phyloP scores from a whole-genome alignment of 2,329 filamentous ascomycete species.

The Atkinsonella texensis region DNA sequence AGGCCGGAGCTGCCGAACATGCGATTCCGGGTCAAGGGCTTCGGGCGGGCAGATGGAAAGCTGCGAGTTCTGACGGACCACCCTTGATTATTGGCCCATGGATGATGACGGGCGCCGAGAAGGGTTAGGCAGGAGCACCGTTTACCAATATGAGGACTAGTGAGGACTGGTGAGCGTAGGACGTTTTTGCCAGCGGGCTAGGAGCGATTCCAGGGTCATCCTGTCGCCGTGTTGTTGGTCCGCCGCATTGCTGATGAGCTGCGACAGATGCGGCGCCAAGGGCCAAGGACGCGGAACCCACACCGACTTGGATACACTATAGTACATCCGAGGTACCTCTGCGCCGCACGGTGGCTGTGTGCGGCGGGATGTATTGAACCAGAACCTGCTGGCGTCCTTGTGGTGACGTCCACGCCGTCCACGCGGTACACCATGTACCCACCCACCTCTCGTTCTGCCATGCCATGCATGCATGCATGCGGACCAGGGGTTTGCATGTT shows the following conservation, averaged over 20 bases:
- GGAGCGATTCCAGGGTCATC: neutral
- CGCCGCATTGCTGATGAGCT: neutral
- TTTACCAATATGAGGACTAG: neutral
- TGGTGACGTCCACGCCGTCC: too few relatives aligned
- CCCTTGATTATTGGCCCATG: neutral
- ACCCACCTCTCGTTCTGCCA: too few relatives aligned
- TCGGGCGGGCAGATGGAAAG: neutral
- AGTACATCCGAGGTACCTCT: too few relatives aligned
- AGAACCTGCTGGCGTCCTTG: too few relatives aligned
- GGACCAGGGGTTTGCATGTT: slow-evolving; percentile 2
- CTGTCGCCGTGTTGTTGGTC: neutral
- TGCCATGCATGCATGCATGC: neutral
- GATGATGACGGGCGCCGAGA: neutral
- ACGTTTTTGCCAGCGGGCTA: neutral
- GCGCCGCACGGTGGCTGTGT: too few relatives aligned
- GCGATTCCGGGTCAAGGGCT: neutral
- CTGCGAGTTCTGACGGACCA: neutral
- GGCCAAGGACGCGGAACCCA: too few relatives aligned
- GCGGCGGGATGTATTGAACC: neutral
- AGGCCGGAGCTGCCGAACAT: slow-evolving; percentile 2
- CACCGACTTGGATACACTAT: too few relatives aligned
- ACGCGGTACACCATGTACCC: too few relatives aligned
- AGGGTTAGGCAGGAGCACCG: neutral
- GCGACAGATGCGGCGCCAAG: too few relatives aligned
- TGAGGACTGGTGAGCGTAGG: neutral